Conservation (phyloP, 2,329 filamentous ascomycete genomes). For the Cladosporium sp. region DNA sequence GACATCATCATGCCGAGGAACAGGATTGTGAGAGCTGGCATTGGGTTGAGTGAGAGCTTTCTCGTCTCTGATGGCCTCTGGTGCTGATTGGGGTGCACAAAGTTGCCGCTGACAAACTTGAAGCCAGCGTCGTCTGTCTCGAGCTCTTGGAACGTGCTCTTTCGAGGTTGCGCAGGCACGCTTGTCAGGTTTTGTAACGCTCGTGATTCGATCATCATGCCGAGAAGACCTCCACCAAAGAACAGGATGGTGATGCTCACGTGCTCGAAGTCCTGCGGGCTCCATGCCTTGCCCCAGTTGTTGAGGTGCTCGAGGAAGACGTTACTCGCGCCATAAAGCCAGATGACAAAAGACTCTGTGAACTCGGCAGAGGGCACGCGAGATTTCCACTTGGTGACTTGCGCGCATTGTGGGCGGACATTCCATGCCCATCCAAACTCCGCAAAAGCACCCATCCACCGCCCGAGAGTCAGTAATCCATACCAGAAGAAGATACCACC, state of each 20-base stretch:
- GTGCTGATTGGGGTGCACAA: conserved; percentile 40
- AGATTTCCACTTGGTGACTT: conserved; percentile 64
- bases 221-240: conserved; percentile 79
- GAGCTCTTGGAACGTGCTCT: conserved; percentile 33
- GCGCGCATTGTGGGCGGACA: conserved; percentile 63
- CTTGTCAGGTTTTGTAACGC: conserved; percentile 68
- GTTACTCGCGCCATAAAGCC: conserved; percentile 84
- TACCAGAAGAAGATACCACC: conserved; percentile 95
- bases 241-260: conserved; percentile 91
- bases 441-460: conserved; percentile 87
- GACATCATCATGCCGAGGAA: conserved; percentile 94
- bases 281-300: conserved; percentile 71
- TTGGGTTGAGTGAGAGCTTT: conserved; percentile 77
- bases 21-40: conserved; percentile 83
- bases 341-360: conserved; percentile 85
- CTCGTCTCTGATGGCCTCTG: conserved; percentile 65
- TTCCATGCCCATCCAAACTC: conserved; percentile 98
- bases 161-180: conserved; percentile 48
- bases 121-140: neutral
- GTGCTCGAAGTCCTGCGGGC: conserved; percentile 82
- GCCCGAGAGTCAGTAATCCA: conserved; percentile 80
- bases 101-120: conserved; percentile 14
- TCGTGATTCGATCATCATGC: conserved; percentile 42
- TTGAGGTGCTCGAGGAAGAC: conserved; percentile 90
- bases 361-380: conserved; percentile 78